Percentiles rank a stretch among this genome's conserved stretches.
Evolutionary conservation across 441 rosid genomes (phyloP).

Genomic region (Isatis lusitanica): DNA sequence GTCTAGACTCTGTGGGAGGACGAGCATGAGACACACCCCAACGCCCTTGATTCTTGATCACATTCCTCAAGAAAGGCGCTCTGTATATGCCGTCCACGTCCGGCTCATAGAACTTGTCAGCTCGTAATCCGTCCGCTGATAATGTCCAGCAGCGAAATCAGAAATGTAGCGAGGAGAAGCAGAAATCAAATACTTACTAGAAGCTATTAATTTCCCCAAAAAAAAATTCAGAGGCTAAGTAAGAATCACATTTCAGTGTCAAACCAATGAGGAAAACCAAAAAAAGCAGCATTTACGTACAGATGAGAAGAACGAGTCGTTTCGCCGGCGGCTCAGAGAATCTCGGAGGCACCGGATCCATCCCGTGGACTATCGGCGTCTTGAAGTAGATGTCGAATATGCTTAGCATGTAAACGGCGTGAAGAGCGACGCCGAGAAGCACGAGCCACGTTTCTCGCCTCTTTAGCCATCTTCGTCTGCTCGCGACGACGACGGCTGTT

Average conservation of each 20-base stretch:
- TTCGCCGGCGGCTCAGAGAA: slow-evolving; percentile 84
- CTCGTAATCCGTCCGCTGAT: slow-evolving; percentile 96
- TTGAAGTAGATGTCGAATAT: slow-evolving; percentile 98
- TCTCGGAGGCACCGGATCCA: slow-evolving; percentile 83
- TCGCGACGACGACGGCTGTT: slow-evolving; percentile 9
- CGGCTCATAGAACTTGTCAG: slow-evolving; percentile 95
- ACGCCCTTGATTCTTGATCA: slow-evolving; percentile 74
- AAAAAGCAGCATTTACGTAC: slow-evolving; percentile 35
- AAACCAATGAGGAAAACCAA: too few relatives aligned
- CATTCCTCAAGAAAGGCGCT: slow-evolving; percentile 87
- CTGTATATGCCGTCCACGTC: slow-evolving; percentile 69
- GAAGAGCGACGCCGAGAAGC: slow-evolving; percentile 76
- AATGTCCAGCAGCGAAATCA: not conserved
- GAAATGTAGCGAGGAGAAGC: not conserved
- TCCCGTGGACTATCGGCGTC: slow-evolving; percentile 92
- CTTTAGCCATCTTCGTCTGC: slow-evolving; percentile 57
- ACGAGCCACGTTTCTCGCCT: slow-evolving; percentile 80
- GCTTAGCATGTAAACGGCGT: slow-evolving; percentile 90
- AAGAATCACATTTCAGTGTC: too few relatives aligned
- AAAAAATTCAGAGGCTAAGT: too few relatives aligned
- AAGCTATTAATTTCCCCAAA: not conserved
- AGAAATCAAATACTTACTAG: not conserved
- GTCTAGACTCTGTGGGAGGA: slow-evolving; percentile 97
- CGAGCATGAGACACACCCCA: slow-evolving; percentile 99
- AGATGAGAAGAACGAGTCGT: slow-evolving; percentile 84